phyloP scores from a whole-genome alignment of 2,329 filamentous ascomycete genomes.

The Verticillium tricorpus region DNA sequence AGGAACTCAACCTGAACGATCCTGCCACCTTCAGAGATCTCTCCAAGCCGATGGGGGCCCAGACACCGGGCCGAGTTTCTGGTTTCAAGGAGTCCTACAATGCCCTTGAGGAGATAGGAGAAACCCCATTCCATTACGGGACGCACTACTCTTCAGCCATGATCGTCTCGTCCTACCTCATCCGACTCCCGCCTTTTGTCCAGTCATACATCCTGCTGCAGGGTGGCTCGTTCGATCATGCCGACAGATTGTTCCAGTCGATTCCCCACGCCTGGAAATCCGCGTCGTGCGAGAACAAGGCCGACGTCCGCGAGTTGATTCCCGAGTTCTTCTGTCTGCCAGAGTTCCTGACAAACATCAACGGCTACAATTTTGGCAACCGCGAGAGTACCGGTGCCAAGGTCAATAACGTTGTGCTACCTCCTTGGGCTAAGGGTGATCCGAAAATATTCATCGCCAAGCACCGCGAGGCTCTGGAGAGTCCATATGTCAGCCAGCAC shows the following conservation, averaged over 20 bases:
- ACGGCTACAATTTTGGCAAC: conserved; percentile 88
- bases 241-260: conserved; percentile 91
- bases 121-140: conserved; percentile 92
- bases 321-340: conserved; percentile 97
- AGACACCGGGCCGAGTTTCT: conserved; percentile 68
- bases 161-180: conserved; percentile 96
- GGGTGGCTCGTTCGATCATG: conserved; percentile 94
- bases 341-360: conserved; percentile 91
- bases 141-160: conserved; percentile 99
- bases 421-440: conserved; percentile 94
- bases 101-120: conserved; percentile 86
- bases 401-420: conserved; percentile 84
- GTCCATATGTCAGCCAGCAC: conserved; percentile 83
- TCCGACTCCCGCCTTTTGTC: conserved; percentile 91
- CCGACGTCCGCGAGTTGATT: conserved; percentile 89
- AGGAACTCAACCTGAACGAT: conserved; percentile 82
- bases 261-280: conserved; percentile 89
- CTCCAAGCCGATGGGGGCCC: conserved; percentile 94
- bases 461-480: conserved; percentile 92
- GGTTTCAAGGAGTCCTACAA: conserved; percentile 83
- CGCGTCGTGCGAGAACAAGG: conserved; percentile 83
- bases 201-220: conserved; percentile 92
- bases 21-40: conserved; percentile 85
- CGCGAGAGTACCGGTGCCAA: conserved; percentile 74
- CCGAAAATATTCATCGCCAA: conserved; percentile 94